A percentile compares a stretch with the other conserved stretches of the same genome.
Evolutionary conservation across 2,329 filamentous ascomycete genomes (phyloP).

Genomic region (Fusarium sp.): DNA sequence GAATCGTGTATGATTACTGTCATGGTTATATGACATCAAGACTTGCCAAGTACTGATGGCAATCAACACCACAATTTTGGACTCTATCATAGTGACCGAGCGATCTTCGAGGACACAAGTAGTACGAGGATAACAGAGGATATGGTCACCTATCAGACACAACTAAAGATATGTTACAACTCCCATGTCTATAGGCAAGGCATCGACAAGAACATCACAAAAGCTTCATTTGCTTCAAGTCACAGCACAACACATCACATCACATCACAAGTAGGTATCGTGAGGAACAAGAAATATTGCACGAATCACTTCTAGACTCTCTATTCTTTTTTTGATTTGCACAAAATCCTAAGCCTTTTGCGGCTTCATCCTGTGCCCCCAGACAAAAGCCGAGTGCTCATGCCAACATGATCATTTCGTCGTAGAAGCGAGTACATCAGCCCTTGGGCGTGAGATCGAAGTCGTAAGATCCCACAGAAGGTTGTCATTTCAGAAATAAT

Average conservation of each 20-base stretch:
- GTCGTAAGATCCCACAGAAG: constrained; percentile 45
- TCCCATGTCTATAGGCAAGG: neutral
- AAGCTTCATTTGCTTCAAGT: constrained; percentile 5
- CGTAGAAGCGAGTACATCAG: constrained; percentile 60
- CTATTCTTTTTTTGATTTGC: constrained; percentile 62
- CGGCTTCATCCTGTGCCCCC: constrained; percentile 59
- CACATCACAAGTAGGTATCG: constrained; percentile 6
- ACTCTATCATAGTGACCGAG: neutral
- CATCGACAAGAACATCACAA: neutral
- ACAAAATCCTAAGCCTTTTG: constrained; percentile 58
- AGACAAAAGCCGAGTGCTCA: constrained; percentile 58
- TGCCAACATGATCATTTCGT: constrained; percentile 60
- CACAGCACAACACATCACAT: neutral
- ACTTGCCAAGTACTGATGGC: neutral
- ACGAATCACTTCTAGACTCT: constrained; percentile 62
- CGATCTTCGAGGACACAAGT: neutral
- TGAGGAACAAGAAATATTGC: constrained; percentile 32
- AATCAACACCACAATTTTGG: neutral
- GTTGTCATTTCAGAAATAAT: constrained; percentile 45
- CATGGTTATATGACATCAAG: neutral
- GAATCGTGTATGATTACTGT: neutral
- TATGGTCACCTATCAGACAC: no score
- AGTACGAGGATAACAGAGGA: no score
- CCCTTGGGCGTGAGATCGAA: constrained; percentile 45
- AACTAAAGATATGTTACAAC: no score